phyloP scores from a whole-genome alignment of 2,329 filamentous ascomycete species.

The Teratosphaeria gauchensis region DNA sequence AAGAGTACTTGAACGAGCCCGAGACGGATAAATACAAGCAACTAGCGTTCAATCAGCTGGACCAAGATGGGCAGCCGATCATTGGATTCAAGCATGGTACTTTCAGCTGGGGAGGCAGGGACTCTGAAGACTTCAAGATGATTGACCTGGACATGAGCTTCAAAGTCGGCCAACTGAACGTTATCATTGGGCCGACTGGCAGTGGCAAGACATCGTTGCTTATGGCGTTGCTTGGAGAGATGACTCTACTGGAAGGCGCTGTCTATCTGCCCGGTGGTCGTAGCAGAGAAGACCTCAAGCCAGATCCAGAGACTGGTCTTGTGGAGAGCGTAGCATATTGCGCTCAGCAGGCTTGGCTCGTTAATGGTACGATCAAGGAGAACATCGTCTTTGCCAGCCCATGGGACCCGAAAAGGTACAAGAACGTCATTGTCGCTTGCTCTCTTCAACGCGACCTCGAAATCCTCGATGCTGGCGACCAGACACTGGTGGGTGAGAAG shows the following conservation, averaged over 20 bases:
- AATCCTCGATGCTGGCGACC: conserved; percentile 84
- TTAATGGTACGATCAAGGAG: conserved; percentile 90
- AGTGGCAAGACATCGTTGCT: conserved; percentile 92
- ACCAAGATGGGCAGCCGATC: conserved; percentile 58
- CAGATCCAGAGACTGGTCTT: conserved; percentile 73
- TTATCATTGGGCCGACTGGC: conserved; percentile 86
- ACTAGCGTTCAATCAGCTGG: conserved; percentile 58
- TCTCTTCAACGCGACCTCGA: conserved; percentile 83
- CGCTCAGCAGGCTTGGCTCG: conserved; percentile 91
- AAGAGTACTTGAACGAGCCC: conserved; percentile 84
- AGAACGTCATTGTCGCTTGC: conserved; percentile 80
- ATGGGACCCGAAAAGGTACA: conserved; percentile 73
- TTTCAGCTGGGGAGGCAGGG: conserved; percentile 72
- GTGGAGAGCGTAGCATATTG: conserved; percentile 93
- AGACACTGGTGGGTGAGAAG: conserved; percentile 92
- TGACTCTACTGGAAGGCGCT: conserved; percentile 72
- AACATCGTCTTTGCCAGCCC: conserved; percentile 87
- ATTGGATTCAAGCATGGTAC: conserved; percentile 81
- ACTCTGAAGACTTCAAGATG: conserved; percentile 52
- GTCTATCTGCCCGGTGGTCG: conserved; percentile 79
- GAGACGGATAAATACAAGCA: conserved; percentile 95
- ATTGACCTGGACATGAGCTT: conserved; percentile 79
- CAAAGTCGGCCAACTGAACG: conserved; percentile 74
- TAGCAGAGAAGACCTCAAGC: conserved; percentile 73
- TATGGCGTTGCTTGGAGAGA: conserved; percentile 93